Base-by-base conservation (phyloP, 768 basidiomycete species). In the Mycena amicta region DNA sequence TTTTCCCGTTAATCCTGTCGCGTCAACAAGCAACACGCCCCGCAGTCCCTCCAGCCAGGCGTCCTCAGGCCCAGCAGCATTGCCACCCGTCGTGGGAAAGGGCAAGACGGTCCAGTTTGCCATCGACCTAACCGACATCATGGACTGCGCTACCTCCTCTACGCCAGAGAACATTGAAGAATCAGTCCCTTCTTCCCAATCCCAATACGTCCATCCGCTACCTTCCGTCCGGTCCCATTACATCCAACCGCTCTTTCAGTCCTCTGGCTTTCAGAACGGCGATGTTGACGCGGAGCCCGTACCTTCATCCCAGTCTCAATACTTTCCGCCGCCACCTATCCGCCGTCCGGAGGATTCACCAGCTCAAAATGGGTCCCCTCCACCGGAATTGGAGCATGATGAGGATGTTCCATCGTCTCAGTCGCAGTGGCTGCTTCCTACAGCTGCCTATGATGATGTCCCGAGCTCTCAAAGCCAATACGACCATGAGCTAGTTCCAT, bases 401-500 rank as follows among this genome's bases (percentile, higher is more conserved):
- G 59, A 64, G 46, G 60, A 76, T 20, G 55, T 56, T 40, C 77
- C 77, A 6, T 77, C 77, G 11, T 55, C 53, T 22, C 61, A 57
- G 45, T 58, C 61, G 27, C 77, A 77, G 63, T 74, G 68, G 53
- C 75, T 75, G 53, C 59, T 70, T 27, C 69, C 67, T 26, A 55
- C 53, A 57, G 33, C 51, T 50, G 27, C 51, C 20, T 12, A 31
- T 28, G 55, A 61, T 27, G 66, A 67, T 15, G 68, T 81, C n/a
- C 77, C 75, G 16, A 82, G 77, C 55, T 82, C 80, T 29, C 81
- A 81, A 58, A 77, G 72, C 56, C 76, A 79, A 46, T 60, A 59
- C 50, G 80, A 82, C 13, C 8, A 45, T 60, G 77, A 79, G 51
- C 61, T 78, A 25, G 62, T 40, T 2, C 56, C 55, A 3, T 47